These are phyloP conservation scores for Pythium phragmitis DNA, from an alignment of 352 stramenopile species.

Conservation along the genomic window DNA sequence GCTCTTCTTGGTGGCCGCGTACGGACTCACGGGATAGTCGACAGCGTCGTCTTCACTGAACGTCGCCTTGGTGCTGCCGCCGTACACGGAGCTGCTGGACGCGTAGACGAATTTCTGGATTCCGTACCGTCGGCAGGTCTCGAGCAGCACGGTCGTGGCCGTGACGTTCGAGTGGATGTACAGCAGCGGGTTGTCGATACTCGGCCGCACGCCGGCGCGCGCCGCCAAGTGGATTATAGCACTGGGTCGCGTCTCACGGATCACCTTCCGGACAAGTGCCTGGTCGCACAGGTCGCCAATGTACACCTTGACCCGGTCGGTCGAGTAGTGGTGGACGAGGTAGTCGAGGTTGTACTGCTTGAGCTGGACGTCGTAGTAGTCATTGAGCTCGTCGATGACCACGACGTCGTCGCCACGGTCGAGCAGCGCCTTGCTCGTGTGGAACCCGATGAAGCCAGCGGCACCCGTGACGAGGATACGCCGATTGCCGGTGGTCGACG, in stretches of 20 bases:
- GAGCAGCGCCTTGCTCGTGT: conserved; percentile 91
- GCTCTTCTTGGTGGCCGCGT: conserved; percentile 97
- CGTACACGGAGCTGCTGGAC: conserved; percentile 94
- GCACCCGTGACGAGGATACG: conserved; percentile 90
- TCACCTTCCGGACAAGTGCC: conserved; percentile 85
- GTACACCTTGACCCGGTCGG: conserved; percentile 69
- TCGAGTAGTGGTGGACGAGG: conserved; percentile 56
- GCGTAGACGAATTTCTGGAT: conserved; percentile 96
- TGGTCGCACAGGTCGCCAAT: conserved; percentile 95
- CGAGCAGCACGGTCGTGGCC: conserved; percentile 93
- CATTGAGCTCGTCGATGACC: conserved; percentile 98
- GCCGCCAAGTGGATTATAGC: conserved; percentile 96
- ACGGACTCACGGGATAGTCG: conserved; percentile 95
- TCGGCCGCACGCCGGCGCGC: conserved; percentile 94
- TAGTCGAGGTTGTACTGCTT: conserved; percentile 95
- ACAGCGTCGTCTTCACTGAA: conserved; percentile 92
- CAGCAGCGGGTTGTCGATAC: conserved; percentile 96
- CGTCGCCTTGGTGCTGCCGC: conserved; percentile 87
- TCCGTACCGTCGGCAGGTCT: conserved; percentile 86
- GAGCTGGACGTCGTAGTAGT: conserved; percentile 98
- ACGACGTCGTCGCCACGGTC: conserved; percentile 91
- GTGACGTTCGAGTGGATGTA: conserved; percentile 98
- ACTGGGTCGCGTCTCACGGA: conserved; percentile 80
- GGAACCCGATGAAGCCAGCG: conserved; percentile 97
- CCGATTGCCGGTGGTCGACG: conserved; percentile 8